Evolutionary conservation across 768 basidiomycete genomes (phyloP), one percentile per base, ranked within the genome.

Genomic region (Imleria badia): DNA sequence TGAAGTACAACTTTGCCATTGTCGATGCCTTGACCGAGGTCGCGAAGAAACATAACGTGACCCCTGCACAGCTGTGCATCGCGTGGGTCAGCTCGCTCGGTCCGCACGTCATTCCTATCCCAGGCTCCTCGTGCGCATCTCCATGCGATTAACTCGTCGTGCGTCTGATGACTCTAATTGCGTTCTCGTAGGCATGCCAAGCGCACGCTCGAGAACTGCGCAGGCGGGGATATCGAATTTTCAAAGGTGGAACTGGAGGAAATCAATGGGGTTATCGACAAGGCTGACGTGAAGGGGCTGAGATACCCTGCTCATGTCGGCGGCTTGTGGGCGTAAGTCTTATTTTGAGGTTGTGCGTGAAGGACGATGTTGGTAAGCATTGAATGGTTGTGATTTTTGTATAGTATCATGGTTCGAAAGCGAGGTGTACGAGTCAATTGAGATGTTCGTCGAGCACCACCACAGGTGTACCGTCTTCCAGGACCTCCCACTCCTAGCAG

Each of bases 91-190:
- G 60, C 15, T 65, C 74, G 0, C 67, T 74, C 3, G 75, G 78
- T 3, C 46, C 66, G 2, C 72, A 77, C 60, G 74, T 80, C 39
- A 76, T 83, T 51, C 81, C 81, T 1, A 72, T 82, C 36, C 80
- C 80, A 9, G 81, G 82, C 15, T 78, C 76, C 10, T 75, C 73
- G 74, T 76, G n/a, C n/a, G n/a, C n/a, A n/a, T n/a, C n/a, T n/a
- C n/a, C n/a, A n/a, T n/a, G n/a, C n/a, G n/a, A n/a, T n/a, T n/a
- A n/a, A n/a, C n/a, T n/a, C n/a, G n/a, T n/a, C 7, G 8, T 36
- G 19, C 35, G 8, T 33, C 52, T 48, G 45, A n/a, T n/a, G n/a
- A n/a, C n/a, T n/a, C n/a, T n/a, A n/a, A 55, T 20, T 4, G 17
- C 5, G 2, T 14, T 9, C 5, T 8, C 11, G 3, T 39, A 75